Percentiles rank a stretch among this genome's conserved stretches.
These are phyloP conservation scores for Nematodospora anomalae DNA, from an alignment of 1,139 yeast species.

Conservation along the genomic window DNA sequence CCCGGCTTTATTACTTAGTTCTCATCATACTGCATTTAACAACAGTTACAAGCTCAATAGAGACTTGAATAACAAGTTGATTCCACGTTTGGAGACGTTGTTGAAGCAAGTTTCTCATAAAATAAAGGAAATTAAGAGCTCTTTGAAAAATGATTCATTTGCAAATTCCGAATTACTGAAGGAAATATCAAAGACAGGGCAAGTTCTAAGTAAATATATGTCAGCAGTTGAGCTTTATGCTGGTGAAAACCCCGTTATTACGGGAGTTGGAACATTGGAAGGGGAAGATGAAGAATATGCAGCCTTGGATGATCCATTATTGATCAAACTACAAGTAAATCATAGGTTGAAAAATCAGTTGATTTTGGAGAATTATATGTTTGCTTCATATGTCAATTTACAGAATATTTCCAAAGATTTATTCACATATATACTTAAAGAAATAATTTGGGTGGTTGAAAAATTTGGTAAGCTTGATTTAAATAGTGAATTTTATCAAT, in stretches of 20 bases:
- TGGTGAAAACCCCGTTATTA: slow-evolving; percentile 27
- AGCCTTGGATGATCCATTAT: slow-evolving; percentile 44
- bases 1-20: slow-evolving; percentile 37
- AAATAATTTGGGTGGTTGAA: slow-evolving; percentile 34
- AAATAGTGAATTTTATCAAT: slow-evolving; percentile 17
- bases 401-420: slow-evolving; percentile 47
- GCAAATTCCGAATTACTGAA: slow-evolving; percentile 37
- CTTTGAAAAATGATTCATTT: slow-evolving; percentile 45
- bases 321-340: slow-evolving; percentile 41
- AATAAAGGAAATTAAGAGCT: slow-evolving; percentile 44
- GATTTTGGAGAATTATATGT: slow-evolving; percentile 44
- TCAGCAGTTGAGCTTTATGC: slow-evolving; percentile 37
- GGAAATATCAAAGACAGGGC: slow-evolving; percentile 45
- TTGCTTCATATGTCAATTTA: slow-evolving; percentile 44
- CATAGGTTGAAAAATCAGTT: slow-evolving; percentile 45
- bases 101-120: slow-evolving; percentile 39
- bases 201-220: slow-evolving; percentile 32
- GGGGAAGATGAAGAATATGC: slow-evolving; percentile 27
- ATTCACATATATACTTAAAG: slow-evolving; percentile 40
- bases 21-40: slow-evolving; percentile 34
- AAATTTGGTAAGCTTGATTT: slow-evolving; percentile 33
- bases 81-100: slow-evolving; percentile 41
- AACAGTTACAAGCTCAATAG: slow-evolving; percentile 31
- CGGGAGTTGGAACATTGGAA: slow-evolving; percentile 21
- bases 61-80: slow-evolving; percentile 34